Evolutionary conservation across 2,329 filamentous ascomycete species (phyloP).

Genomic region (Zarea fungicola): DNA sequence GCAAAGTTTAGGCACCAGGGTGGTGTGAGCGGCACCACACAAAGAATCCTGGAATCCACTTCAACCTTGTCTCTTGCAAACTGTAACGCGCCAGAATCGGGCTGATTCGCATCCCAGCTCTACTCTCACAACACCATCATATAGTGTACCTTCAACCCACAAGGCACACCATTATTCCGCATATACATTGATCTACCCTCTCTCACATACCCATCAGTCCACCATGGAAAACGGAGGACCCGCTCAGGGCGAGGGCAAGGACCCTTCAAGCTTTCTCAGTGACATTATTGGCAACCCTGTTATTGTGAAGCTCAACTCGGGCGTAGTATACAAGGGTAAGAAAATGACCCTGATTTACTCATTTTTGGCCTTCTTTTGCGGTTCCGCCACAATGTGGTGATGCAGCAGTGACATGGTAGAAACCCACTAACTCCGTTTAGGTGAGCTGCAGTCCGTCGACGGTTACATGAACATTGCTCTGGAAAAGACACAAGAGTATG

Average conservation of each 20-base stretch:
- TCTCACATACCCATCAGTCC: no score
- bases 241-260: constrained; percentile 69
- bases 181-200: no score
- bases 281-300: constrained; percentile 94
- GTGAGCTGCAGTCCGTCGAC: constrained; percentile 93
- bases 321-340: constrained; percentile 90
- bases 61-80: no score
- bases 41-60: no score
- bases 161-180: no score
- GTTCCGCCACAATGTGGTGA: no score
- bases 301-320: constrained; percentile 97
- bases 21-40: no score
- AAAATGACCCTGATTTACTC: not conserved
- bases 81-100: no score
- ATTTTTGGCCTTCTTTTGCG: no score
- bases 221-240: constrained; percentile 80
- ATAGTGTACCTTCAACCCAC: no score
- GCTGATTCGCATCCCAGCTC: no score
- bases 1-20: not conserved
- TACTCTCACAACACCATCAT: no score
- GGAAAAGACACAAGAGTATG: constrained; percentile 89
- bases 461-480: constrained; percentile 99
- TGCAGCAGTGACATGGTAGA: not conserved
- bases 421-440: constrained; percentile 40
- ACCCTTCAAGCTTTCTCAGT: constrained; percentile 87